These are phyloP conservation scores for Chenopodium album DNA, from an alignment of 148 eudicot species.

Conservation along the genomic window DNA sequence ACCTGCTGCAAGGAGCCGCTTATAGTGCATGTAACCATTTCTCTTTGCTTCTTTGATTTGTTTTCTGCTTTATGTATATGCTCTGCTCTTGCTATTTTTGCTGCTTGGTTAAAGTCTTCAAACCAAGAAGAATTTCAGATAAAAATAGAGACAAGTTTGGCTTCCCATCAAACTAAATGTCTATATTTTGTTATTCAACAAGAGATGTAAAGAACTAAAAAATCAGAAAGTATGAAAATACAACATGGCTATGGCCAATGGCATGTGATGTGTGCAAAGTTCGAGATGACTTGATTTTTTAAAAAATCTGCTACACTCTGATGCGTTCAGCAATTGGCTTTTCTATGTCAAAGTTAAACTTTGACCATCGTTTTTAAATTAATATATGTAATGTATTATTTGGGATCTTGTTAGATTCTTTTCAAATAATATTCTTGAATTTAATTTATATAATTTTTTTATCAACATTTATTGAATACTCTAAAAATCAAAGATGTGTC, in stretches of 20 bases:
- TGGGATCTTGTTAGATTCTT: too few species aligned
- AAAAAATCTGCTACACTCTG: not conserved
- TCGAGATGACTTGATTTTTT: not conserved
- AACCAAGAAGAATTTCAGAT: not conserved
- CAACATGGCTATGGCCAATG: not conserved
- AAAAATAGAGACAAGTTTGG: not conserved
- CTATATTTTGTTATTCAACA: not conserved
- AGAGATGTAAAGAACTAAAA: not conserved
- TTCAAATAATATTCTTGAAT: too few species aligned
- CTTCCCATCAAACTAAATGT: not conserved
- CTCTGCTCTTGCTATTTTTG: not conserved
- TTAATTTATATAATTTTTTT: too few species aligned
- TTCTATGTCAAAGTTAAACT: too few species aligned
- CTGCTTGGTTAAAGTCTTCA: not conserved
- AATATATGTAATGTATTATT: too few species aligned
- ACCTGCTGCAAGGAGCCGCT: conserved; percentile 66
- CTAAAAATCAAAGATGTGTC: too few species aligned
- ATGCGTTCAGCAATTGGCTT: too few species aligned
- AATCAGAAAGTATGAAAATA: not conserved
- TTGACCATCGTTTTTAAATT: too few species aligned
- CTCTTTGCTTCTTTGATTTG: not conserved
- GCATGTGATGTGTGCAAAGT: not conserved
- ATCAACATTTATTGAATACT: too few species aligned
- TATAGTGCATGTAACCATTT: conserved; percentile 32
- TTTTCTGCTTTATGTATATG: conserved; percentile 7